Evolutionary conservation across 1,139 yeast genomes (phyloP).

Genomic region (Candida tetrigidarum): DNA sequence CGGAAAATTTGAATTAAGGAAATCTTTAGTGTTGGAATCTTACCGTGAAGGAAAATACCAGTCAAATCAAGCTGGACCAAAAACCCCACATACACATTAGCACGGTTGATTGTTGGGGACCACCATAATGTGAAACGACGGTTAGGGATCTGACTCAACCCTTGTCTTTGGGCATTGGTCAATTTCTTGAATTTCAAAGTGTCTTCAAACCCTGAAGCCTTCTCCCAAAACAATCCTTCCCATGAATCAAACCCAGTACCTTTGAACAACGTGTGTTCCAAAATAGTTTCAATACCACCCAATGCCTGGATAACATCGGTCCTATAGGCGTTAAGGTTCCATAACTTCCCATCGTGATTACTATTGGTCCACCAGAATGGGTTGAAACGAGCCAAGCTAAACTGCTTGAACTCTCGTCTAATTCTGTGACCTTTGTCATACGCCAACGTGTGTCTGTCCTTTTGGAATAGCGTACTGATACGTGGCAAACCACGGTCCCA

Average conservation of each 20-base stretch:
- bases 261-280: constrained; percentile 93
- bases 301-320: constrained; percentile 97
- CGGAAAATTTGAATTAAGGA: constrained; percentile 95
- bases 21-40: constrained; percentile 94
- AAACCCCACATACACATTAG: constrained; percentile 97
- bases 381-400: constrained; percentile 68
- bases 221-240: constrained; percentile 99
- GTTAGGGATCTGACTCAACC: constrained; percentile 96
- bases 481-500: constrained; percentile 99
- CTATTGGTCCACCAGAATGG: constrained; percentile 98
- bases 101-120: constrained; percentile 99
- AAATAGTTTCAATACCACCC: constrained; percentile 96
- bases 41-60: constrained; percentile 96
- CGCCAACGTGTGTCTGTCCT: constrained; percentile 92
- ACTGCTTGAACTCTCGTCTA: constrained; percentile 79
- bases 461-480: constrained; percentile 92
- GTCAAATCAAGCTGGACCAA: constrained; percentile 95
- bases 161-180: constrained; percentile 97
- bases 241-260: constrained; percentile 98
- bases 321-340: constrained; percentile 93
- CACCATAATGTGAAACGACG: constrained; percentile 98
- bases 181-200: constrained; percentile 91
- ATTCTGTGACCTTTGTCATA: constrained; percentile 94
- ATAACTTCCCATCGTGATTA: constrained; percentile 93
- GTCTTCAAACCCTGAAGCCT: constrained; percentile 96